Evolutionary conservation across 306 rosid species (phyloP).

Genomic region (Rosa rugosa): DNA sequence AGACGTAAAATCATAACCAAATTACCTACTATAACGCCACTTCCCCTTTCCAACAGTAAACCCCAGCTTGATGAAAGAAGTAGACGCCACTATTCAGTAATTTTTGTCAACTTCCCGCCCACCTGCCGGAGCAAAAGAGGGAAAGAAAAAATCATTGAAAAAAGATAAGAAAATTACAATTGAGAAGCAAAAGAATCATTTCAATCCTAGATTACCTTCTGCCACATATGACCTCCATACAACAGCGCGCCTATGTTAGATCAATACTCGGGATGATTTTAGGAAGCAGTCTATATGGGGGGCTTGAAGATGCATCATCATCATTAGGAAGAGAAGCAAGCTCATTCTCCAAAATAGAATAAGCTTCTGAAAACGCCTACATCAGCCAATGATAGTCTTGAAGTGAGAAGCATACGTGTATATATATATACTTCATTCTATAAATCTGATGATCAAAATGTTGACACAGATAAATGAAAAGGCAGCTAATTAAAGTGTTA

Average conservation of each 20-base stretch:
- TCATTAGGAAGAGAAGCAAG: constrained; percentile 44
- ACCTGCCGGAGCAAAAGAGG: not conserved
- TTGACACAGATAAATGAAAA: not conserved
- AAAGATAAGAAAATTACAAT: not conserved
- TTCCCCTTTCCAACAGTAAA: not conserved
- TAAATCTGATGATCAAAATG: not conserved
- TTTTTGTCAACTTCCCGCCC: too few species aligned
- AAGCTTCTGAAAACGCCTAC: constrained; percentile 91
- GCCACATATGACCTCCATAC: constrained; percentile 27
- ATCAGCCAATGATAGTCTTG: constrained; percentile 26
- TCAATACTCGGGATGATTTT: constrained; percentile 77
- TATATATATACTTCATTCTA: not conserved
- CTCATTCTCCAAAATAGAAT: constrained; percentile 70
- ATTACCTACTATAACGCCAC: not conserved
- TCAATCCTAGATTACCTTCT: constrained; percentile 41
- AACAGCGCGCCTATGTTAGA: constrained; percentile 41
- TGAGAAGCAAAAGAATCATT: constrained; percentile 13
- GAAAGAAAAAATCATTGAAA: not conserved
- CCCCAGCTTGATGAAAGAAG: constrained; percentile 7
- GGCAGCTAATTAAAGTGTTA: not conserved
- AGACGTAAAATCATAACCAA: not conserved
- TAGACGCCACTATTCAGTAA: not conserved
- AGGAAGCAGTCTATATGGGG: constrained; percentile 54
- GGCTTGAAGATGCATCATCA: constrained; percentile 48
- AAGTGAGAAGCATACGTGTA: constrained; percentile 17